phyloP scores from a whole-genome alignment of 176 grass and related monocot genomes.

The Musa troglodytarum region DNA sequence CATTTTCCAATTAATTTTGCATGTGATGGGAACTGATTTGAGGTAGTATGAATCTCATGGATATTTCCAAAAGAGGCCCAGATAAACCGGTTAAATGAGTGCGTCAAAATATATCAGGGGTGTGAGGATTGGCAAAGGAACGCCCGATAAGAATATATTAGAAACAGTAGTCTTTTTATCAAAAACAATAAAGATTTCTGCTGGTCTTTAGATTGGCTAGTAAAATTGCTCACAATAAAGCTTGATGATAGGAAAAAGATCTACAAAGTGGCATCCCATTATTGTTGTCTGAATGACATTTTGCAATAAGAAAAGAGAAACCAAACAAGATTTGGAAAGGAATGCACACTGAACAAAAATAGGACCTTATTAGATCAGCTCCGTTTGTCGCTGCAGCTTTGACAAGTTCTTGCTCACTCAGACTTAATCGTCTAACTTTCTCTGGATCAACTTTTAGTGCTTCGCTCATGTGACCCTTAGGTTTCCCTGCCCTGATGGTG shows the following conservation, averaged over 20 bases:
- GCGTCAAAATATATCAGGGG: not conserved
- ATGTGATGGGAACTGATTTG: too few species aligned
- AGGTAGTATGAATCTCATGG: too few species aligned
- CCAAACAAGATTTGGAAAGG: not conserved
- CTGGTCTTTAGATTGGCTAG: not conserved
- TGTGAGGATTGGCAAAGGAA: not conserved
- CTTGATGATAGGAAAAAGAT: not conserved
- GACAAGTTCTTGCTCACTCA: slow-evolving; percentile 21
- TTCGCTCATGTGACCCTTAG: slow-evolving; percentile 3
- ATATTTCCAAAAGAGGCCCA: not conserved
- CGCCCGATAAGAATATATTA: not conserved
- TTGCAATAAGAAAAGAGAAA: not conserved
- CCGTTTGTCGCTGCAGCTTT: slow-evolving; percentile 2
- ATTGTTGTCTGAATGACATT: not conserved
- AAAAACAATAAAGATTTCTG: not conserved
- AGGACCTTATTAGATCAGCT: not conserved
- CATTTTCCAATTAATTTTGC: too few species aligned
- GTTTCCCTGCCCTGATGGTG: slow-evolving; percentile 12
- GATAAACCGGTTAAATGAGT: not conserved
- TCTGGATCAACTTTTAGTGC: slow-evolving; percentile 14
- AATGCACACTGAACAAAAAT: not conserved
- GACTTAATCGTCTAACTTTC: slow-evolving; percentile 20
- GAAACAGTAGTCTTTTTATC: not conserved
- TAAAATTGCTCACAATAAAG: not conserved
- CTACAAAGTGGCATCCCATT: not conserved